phyloP scores from a whole-genome alignment of 1,284 basidiomycete species.

The Takashimella koratensis region DNA sequence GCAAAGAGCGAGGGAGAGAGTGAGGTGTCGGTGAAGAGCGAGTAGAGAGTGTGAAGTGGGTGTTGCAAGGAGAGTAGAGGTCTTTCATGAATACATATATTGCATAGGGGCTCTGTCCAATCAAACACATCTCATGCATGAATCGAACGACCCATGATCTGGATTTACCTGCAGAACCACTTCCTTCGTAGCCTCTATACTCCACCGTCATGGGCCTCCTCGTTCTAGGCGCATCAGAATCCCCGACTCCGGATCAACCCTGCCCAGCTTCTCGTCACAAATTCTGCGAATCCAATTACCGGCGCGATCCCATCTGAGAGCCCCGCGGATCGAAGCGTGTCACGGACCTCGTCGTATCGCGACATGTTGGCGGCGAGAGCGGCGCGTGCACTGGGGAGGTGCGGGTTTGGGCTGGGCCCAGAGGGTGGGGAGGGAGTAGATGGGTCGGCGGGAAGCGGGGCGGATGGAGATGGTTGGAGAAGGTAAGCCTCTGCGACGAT shows the following conservation, averaged over 20 bases:
- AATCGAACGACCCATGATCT: too few relatives aligned
- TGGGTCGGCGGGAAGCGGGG: not conserved
- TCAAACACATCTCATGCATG: too few relatives aligned
- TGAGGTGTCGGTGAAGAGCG: too few relatives aligned
- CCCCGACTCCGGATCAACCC: slow-evolving; percentile 37
- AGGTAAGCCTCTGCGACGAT: slow-evolving; percentile 31
- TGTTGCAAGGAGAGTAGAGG: too few relatives aligned
- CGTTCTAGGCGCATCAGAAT: too few relatives aligned
- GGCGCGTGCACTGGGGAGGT: slow-evolving; percentile 25
- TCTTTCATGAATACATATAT: too few relatives aligned
- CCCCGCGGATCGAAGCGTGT: slow-evolving; percentile 5
- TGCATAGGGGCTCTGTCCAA: too few relatives aligned
- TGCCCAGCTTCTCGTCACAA: slow-evolving; percentile 22
- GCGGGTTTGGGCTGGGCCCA: slow-evolving; percentile 16
- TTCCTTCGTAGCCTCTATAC: too few relatives aligned
- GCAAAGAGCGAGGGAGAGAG: too few relatives aligned
- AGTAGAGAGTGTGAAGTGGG: too few relatives aligned
- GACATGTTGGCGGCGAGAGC: slow-evolving; percentile 26
- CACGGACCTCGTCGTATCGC: slow-evolving; percentile 16
- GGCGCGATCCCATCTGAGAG: slow-evolving; percentile 27
- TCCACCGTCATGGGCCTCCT: too few relatives aligned
- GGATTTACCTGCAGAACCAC: too few relatives aligned
- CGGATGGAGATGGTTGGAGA: slow-evolving; percentile 30
- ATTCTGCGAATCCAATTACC: slow-evolving; percentile 29
- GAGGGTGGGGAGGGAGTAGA: slow-evolving; percentile 17